Base-by-base conservation (phyloP, 2,329 filamentous ascomycete species). In the Xylariaceae sp. region DNA sequence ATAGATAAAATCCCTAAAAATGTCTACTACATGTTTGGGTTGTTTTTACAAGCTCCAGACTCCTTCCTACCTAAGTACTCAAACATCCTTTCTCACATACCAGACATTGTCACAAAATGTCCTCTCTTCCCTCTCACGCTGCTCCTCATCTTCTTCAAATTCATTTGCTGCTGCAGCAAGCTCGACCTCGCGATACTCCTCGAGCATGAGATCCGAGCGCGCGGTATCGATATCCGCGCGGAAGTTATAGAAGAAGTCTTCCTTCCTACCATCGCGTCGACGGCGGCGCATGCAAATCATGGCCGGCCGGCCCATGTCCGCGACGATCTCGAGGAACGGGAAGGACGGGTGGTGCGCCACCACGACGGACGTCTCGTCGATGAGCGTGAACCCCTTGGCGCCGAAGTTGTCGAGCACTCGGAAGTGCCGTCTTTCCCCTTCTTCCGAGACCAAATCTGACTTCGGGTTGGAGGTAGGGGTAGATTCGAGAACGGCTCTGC, bases 341-440 rank as follows among this genome's bases (percentile, higher is more conserved):
- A 46, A 46, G 7, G 5, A 16, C 0, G 46, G 36, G 9, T 41
- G 16, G n/a, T 50, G 42, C 0, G 6, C 6, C 15, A 53, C 16
- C 6, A 50, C 44, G 3, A 53, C 11, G 2, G 49, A 46, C 5
- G 36, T 24, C 1, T 46, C 41, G 24, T 53, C 49, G 3, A 53
- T 18, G 4, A 52, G 26, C 0, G 41, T 12, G 31, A 54, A 48
- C 3, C 45, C 52, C 9, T 27, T 40, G 6, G 39, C 49, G 1
- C 49, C 50, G n/a, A 31, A 48, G 1, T 47, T 30, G 1, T 31
- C 15, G 8, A 53, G 29, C 9, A 51, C 11, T 2, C 34, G 11
- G n/a, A 52, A 18, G 2, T 26, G n/a, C n/a, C n/a, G n/a, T n/a
- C n/a, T n/a, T n/a, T n/a, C n/a, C n/a, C n/a, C n/a, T n/a, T n/a